Evolutionary conservation across 1,139 yeast species (phyloP), one percentile per base, ranked within the genome.

Genomic region (Sugiyamaella paludigena): DNA sequence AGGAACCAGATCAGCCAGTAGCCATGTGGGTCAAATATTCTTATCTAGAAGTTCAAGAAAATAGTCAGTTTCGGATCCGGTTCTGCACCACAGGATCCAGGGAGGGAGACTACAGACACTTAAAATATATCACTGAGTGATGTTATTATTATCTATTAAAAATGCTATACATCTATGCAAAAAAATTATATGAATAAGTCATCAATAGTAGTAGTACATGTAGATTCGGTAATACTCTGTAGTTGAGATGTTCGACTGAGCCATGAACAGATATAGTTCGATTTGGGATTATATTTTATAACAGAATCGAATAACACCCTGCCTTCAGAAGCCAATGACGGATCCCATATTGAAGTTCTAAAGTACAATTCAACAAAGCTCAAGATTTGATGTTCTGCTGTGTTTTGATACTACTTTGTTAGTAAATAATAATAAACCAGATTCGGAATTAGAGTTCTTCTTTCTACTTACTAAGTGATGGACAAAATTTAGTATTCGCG

Each of bases 101-200:
- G n/a, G n/a, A n/a, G n/a, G n/a, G n/a, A n/a, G n/a, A n/a, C n/a
- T n/a, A n/a, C n/a, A n/a, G n/a, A n/a, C n/a, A n/a, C n/a, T n/a
- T n/a, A n/a, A n/a, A n/a, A n/a, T n/a, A n/a, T n/a, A n/a, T n/a
- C n/a, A n/a, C n/a, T n/a, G n/a, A n/a, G n/a, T n/a, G n/a, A n/a
- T n/a, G n/a, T n/a, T 19, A 19, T 19, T 19, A 19, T 19, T 19
- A 19, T 19, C 24, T 19, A 19, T 19, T 19, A 19, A 5, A 19
- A 19, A 19, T 19, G 24, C 24, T 19, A 19, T 43, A 26, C 19
- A 8, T 12, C 2, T 11, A 43, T 36, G 35, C 39, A 16, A 40
- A 33, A 13, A 16, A 29, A 26, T 39, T 42, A 34, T 42, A 42
- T 43, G 36, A 43, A 43, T 36, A 36, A 16, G 34, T 37, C 38